Evolutionary conservation across 108 stramenopile species (phyloP).

Genomic region (Stephanodiscus triporus): DNA sequence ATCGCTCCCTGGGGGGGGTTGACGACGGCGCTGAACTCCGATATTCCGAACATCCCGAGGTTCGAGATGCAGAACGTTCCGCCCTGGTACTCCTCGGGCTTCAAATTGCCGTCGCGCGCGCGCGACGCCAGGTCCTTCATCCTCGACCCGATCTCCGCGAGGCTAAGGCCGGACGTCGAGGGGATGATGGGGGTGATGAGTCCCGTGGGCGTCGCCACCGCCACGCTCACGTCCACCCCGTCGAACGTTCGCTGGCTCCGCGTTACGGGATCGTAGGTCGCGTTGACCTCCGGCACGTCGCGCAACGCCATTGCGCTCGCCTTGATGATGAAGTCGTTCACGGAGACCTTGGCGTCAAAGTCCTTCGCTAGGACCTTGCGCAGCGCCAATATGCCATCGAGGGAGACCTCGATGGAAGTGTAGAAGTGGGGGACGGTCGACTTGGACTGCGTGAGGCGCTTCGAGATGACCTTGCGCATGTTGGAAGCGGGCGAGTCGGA

Average conservation of each 20-base stretch:
- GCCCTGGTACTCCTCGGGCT: slow-evolving; percentile 96
- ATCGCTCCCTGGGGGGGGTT: slow-evolving; percentile 99
- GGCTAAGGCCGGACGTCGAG: slow-evolving; percentile 76
- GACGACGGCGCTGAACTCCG: slow-evolving; percentile 97
- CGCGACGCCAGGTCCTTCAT: slow-evolving; percentile 87
- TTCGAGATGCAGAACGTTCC: slow-evolving; percentile 98
- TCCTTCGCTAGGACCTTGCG: slow-evolving; percentile 81
- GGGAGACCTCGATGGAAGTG: slow-evolving; percentile 84
- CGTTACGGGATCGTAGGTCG: slow-evolving; percentile 54
- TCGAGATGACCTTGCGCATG: slow-evolving; percentile 96
- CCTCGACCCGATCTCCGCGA: slow-evolving; percentile 84
- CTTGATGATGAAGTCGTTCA: slow-evolving; percentile 98
- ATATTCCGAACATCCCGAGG: slow-evolving; percentile 99
- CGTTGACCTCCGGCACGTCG: slow-evolving; percentile 96
- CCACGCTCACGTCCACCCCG: slow-evolving; percentile 95
- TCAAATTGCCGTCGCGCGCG: slow-evolving; percentile 83
- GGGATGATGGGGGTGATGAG: slow-evolving; percentile 96
- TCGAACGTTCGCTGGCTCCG: slow-evolving; percentile 59
- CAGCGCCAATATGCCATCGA: slow-evolving; percentile 86
- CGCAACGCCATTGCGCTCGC: slow-evolving; percentile 95
- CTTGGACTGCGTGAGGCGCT: slow-evolving; percentile 96
- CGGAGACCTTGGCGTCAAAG: slow-evolving; percentile 85
- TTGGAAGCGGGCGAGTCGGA: slow-evolving; percentile 57
- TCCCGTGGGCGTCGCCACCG: slow-evolving; percentile 96
- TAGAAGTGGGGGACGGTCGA: slow-evolving; percentile 97